Evolutionary conservation across 1,284 basidiomycete species (phyloP), one percentile per base, ranked within the genome.

Genomic region (Malassezia dermatis): DNA sequence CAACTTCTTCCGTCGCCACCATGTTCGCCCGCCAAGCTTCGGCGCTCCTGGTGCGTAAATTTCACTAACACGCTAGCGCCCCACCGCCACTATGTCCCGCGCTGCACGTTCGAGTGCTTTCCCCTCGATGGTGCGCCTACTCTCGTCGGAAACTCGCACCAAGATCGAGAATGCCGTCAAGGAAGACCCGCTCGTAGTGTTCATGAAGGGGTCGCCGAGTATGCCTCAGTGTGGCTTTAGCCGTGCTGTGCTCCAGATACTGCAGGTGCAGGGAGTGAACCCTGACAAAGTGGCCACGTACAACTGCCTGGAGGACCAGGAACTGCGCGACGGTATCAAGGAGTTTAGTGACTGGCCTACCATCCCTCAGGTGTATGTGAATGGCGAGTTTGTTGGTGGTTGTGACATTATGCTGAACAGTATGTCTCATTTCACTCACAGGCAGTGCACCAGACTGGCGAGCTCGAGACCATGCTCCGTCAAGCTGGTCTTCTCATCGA

Each of bases 281-380:
- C 61, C 62, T 5, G 63, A 66, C 10, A 48, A 57, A 17, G 35
- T 73, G 6, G 49, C 50, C 19, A 85, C 89, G 6, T 95, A 86
- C 77, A 87, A 96, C 75, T 88, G 91, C 44, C 78, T 96, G 53
- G 86, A 83, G 71, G 91, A 98, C 75, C 76, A 80, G 39, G 88
- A 96, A 68, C 77, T 93, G 48, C 78, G 89, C 58, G 82, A 77
- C 68, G 83, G 83, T 3, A 93, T 96, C 75, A 96, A 98, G 78
- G 90, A 95, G 76, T 96, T 88, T 76, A 93, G 89, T 43, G 88
- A 69, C 34, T 98, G 93, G 93, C 93, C 93, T 15, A 98, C 93
- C 17, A 86, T 98, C 63, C 94, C 94, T 11, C 93, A 98, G 76
- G 78, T 98, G 8, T 98, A 94, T 73, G 80, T 96, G 37, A 84